Evolutionary conservation across 768 basidiomycete species (phyloP).

Genomic region (Leccinum boreale): DNA sequence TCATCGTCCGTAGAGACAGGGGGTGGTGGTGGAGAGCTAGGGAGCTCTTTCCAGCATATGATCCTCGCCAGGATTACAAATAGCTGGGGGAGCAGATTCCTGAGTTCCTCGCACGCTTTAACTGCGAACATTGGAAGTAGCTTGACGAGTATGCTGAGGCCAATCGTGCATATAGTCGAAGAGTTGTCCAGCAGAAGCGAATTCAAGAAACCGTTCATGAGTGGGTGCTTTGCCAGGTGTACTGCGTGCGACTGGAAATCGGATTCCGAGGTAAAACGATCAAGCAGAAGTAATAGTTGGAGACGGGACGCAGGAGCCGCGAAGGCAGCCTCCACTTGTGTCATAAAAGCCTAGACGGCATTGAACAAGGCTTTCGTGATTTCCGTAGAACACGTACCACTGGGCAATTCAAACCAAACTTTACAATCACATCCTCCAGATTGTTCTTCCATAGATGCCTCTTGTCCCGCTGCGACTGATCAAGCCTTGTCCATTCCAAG

Average conservation of each 20-base stretch:
- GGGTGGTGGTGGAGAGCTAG: conserved; percentile 30
- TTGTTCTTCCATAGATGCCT: conserved; percentile 72
- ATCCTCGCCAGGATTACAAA: conserved; percentile 66
- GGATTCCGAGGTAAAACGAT: conserved; percentile 54
- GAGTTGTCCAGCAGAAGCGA: conserved; percentile 76
- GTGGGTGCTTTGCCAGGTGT: conserved; percentile 55
- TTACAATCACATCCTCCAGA: conserved; percentile 70
- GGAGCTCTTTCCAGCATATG: conserved; percentile 70
- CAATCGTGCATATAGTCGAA: conserved; percentile 63
- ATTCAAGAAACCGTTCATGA: conserved; percentile 61
- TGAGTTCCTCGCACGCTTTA: conserved; percentile 53
- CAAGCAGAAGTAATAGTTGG: conserved; percentile 66
- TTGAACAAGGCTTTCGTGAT: conserved; percentile 9
- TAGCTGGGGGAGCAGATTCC: conserved; percentile 58
- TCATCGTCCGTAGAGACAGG: conserved; percentile 37
- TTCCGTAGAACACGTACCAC: conserved; percentile 46
- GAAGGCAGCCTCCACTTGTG: conserved; percentile 64
- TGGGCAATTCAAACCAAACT: conserved; percentile 59
- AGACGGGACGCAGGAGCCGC: conserved; percentile 57
- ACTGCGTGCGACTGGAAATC: conserved; percentile 48
- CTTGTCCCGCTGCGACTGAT: conserved; percentile 57
- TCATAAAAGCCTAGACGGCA: conserved; percentile 58
- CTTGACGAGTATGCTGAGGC: conserved; percentile 62
- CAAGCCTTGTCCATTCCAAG: conserved; percentile 69
- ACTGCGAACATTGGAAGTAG: conserved; percentile 74